Evolutionary conservation across 164 flowering plant genomes (phyloP).

Genomic region (Vitis rotundifolia): DNA sequence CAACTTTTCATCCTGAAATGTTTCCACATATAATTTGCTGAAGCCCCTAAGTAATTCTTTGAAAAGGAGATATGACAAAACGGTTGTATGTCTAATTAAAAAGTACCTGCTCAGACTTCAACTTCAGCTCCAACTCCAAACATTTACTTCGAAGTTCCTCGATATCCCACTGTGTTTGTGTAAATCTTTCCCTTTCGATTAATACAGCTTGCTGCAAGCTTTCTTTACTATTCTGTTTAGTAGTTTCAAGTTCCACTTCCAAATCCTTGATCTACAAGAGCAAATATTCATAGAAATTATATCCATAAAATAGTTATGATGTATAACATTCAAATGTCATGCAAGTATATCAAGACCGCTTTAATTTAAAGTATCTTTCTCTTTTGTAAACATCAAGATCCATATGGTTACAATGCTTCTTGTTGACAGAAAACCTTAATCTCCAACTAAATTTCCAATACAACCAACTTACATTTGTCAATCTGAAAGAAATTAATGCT

Average conservation of each 20-base stretch:
- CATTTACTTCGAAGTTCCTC: conserved; percentile 85
- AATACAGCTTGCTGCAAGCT: conserved; percentile 83
- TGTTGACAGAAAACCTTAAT: too few relatives aligned
- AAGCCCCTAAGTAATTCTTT: neutral
- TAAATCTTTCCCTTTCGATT: conserved; percentile 79
- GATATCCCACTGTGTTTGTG: conserved; percentile 98
- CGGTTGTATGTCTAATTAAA: neutral
- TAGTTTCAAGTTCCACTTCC: conserved; percentile 92
- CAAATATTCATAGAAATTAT: neutral
- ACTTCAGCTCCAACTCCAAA: conserved; percentile 70
- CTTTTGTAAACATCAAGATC: too few relatives aligned
- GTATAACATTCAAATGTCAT: neutral
- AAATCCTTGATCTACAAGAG: conserved; percentile 86
- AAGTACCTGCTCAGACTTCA: conserved; percentile 49
- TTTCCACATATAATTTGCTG: neutral
- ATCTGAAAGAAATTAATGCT: too few relatives aligned
- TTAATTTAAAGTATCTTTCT: too few relatives aligned
- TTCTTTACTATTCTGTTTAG: conserved; percentile 76
- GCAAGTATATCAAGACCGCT: neutral
- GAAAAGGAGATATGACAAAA: neutral
- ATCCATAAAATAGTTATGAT: neutral
- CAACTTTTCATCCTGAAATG: conserved; percentile 37
- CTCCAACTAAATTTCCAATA: too few relatives aligned
- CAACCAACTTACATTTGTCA: too few relatives aligned
- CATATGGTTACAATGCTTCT: too few relatives aligned